Evolutionary conservation across 176 grass and related monocot species (phyloP).

Genomic region (Cymbopogon citratus): DNA sequence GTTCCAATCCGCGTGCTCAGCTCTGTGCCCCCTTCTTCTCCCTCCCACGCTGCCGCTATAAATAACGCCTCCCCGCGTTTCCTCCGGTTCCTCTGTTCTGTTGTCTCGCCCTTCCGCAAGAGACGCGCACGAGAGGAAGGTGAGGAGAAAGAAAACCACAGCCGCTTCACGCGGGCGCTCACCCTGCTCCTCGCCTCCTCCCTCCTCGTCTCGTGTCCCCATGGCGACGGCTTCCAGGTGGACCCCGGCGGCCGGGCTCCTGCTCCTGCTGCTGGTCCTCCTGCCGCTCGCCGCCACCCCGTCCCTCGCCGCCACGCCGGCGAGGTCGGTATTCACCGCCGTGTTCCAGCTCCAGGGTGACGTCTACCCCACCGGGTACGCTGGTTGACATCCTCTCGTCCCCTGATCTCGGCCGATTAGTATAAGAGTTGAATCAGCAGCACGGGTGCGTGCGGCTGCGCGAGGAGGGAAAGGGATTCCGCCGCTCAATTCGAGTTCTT

Average conservation of each 20-base stretch:
- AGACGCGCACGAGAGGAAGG: neutral
- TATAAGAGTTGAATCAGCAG: neutral
- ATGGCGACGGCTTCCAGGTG: conserved; percentile 16
- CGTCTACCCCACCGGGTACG: conserved; percentile 69
- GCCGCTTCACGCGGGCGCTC: neutral
- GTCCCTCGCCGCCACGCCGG: conserved; percentile 22
- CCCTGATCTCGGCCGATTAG: neutral
- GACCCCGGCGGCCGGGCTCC: neutral
- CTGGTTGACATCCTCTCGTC: neutral
- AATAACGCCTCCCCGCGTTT: neutral
- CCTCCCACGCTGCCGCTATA: neutral
- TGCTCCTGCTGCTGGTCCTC: neutral
- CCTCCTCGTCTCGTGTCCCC: neutral
- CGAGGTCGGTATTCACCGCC: conserved; percentile 39
- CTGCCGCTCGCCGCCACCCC: neutral
- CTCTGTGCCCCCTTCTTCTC: neutral
- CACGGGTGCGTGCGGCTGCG: neutral
- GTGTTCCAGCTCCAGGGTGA: conserved; percentile 67
- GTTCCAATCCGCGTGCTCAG: neutral
- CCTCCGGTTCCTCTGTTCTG: neutral
- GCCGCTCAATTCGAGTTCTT: neutral
- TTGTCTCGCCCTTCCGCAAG: neutral
- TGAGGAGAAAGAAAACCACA: neutral
- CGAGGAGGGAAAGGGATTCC: neutral
- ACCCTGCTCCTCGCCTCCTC: neutral